Evolutionary conservation across 192 early-diverging fungal genomes (phyloP), one percentile per base, ranked within the genome.

Genomic region (Coemansia guatemalensis): DNA sequence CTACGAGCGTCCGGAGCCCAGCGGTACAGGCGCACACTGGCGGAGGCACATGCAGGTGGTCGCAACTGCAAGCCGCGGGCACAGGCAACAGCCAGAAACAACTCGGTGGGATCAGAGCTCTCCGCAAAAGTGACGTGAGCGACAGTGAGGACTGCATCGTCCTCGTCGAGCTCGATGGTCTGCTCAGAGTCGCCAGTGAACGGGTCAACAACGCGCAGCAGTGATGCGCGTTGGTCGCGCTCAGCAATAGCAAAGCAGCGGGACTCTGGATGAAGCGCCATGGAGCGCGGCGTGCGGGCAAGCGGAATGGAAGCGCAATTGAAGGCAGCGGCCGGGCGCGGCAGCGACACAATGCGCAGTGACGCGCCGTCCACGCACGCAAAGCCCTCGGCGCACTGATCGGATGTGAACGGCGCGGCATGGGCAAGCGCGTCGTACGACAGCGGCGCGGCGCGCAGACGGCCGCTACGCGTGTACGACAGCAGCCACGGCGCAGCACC

Each of bases 401-500:
- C 92, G 9, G 92, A 92, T 39, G 78, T 82, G 62, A 99, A 94
- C 6, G 84, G 85, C 6, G 89, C 79, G 17, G 92, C 96, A 78
- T 82, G 92, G 74, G 94, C 93, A 17, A 99, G 71, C 39, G 84
- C 71, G 26, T 96, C 92, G 66, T 94, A 94, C 26, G 88, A 85
- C 20, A 99, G 79, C n/a, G 96, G 96, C 12, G 89, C 88, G 8
- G 93, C 68, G 49, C 88, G 87, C 24, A 85, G 77, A 21, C 93
- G 77, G 0, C 84, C 85, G 62, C 92, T 89, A 69, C 85, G 85
- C 33, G 85, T 88, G 69, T 92, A 95, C 55, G 87, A 89, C 26
- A 97, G 60, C 95, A 97, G 67, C 96, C 96, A 99, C 18, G 96
- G 92, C 48, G 94, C 83, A 21, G 86, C 86, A 7, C 89, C 88